Conservation (phyloP, 129 eudicot genomes). For the Flaveria linearis region DNA sequence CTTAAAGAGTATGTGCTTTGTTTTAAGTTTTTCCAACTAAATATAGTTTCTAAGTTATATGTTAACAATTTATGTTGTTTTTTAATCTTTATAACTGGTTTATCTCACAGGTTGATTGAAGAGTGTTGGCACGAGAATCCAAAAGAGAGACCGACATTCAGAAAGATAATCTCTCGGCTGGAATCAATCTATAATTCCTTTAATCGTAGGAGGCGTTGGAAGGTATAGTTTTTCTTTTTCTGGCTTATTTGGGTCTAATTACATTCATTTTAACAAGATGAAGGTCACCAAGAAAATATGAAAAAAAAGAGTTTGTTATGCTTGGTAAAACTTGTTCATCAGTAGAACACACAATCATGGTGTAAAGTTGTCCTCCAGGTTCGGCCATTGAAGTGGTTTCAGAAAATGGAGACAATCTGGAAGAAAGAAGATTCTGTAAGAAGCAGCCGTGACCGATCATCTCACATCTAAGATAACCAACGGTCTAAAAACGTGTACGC, state of each 20-base stretch:
- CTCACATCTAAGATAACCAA: conserved; percentile 38
- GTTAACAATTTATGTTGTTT: background rate
- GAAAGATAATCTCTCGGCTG: conserved; percentile 68
- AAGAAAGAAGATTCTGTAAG: conserved; percentile 56
- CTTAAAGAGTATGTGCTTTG: conserved; percentile 64
- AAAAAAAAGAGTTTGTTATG: background rate
- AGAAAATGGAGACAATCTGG: conserved; percentile 60
- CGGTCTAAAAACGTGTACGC: background rate
- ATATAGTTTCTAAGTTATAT: background rate
- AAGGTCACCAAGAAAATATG: background rate
- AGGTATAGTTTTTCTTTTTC: conserved; percentile 43
- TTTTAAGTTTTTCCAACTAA: background rate
- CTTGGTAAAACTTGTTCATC: background rate
- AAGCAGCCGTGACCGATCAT: conserved; percentile 54
- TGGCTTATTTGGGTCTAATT: background rate
- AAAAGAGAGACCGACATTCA: conserved; percentile 70
- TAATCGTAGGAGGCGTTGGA: conserved; percentile 69
- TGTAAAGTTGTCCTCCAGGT: conserved; percentile 49
- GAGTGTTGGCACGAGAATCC: conserved; percentile 92
- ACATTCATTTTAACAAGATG: background rate
- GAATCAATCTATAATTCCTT: conserved; percentile 54
- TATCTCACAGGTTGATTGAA: conserved; percentile 60
- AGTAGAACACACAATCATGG: conserved; percentile 11
- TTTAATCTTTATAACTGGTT: background rate
- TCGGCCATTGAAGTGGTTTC: conserved; percentile 64